These are phyloP conservation scores for Nannochloropsis oceanica DNA, from an alignment of 108 stramenopile species.

Conservation along the genomic window DNA sequence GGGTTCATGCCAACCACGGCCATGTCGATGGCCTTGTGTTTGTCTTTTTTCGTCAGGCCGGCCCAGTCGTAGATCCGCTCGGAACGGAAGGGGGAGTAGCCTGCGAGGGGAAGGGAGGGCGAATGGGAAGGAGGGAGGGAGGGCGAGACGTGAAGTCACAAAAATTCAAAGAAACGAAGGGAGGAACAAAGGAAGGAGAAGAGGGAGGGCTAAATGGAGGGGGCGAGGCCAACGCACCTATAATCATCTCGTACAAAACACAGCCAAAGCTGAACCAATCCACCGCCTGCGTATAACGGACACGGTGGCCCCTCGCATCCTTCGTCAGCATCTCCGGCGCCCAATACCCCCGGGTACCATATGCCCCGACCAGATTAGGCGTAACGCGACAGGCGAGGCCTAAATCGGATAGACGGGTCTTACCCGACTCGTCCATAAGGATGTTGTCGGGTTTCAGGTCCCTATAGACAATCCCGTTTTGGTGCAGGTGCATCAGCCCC, in stretches of 20 bases:
- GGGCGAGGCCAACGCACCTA: conserved; percentile 46
- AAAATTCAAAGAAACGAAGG: background rate
- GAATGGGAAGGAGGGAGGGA: background rate
- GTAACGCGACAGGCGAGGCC: conserved; percentile 76
- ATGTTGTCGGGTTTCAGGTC: conserved; percentile 91
- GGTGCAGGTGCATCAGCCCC: conserved; percentile 58
- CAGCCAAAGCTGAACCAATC: conserved; percentile 93
- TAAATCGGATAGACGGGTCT: conserved; percentile 66
- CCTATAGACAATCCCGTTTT: conserved; percentile 61
- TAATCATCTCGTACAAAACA: conserved; percentile 77
- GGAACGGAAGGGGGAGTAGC: conserved; percentile 58
- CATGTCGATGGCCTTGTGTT: conserved; percentile 52
- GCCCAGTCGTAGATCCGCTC: conserved; percentile 68
- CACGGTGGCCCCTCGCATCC: conserved; percentile 58
- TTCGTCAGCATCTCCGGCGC: conserved; percentile 85
- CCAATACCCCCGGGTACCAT: conserved; percentile 81
- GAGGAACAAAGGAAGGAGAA: background rate
- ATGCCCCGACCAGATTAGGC: conserved; percentile 58
- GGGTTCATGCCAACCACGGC: conserved; percentile 60
- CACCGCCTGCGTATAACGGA: conserved; percentile 60
- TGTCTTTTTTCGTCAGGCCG: conserved; percentile 39
- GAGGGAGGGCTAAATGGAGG: background rate
- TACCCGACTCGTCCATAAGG: conserved; percentile 68
- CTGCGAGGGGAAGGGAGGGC: background rate
- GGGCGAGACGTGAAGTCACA: background rate